Evolutionary conservation across 2,329 filamentous ascomycete species (phyloP).

Genomic region (Cladophialophora psammophila): DNA sequence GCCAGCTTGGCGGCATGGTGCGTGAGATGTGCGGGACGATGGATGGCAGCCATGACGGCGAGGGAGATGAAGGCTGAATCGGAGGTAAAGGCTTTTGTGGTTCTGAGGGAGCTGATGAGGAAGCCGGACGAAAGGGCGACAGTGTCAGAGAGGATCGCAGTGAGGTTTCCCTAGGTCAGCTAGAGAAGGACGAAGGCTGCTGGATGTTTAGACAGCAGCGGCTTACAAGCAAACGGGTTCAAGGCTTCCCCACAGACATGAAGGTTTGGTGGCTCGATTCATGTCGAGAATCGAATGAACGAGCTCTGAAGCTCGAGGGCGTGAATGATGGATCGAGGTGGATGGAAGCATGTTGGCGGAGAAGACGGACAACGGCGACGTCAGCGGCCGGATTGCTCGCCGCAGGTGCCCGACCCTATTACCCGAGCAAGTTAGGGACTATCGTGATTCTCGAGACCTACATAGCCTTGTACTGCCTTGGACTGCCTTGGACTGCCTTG

Average conservation of each 20-base stretch:
- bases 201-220: not conserved
- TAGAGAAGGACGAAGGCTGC: not conserved
- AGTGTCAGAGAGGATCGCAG: not conserved
- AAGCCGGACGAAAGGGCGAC: no score
- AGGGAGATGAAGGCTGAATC: not conserved
- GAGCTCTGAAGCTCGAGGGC: not conserved
- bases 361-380: constrained; percentile 26
- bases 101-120: no score
- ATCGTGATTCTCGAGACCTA: not conserved
- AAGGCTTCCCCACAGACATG: not conserved
- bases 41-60: constrained; percentile 31
- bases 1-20: constrained; percentile 41
- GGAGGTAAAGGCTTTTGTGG: not conserved
- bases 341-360: not conserved
- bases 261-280: not conserved
- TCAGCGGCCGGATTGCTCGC: constrained; percentile 36
- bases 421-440: not conserved
- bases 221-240: not conserved
- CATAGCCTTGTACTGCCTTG: no score
- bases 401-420: constrained; percentile 1
- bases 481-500: no score
- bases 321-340: not conserved
- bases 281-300: not conserved
- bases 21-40: constrained; percentile 38
- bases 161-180: not conserved